Evolutionary conservation across 495 filamentous ascomycete genomes (phyloP), one percentile per base, ranked within the genome.

Genomic region (Penicillium ucsense): DNA sequence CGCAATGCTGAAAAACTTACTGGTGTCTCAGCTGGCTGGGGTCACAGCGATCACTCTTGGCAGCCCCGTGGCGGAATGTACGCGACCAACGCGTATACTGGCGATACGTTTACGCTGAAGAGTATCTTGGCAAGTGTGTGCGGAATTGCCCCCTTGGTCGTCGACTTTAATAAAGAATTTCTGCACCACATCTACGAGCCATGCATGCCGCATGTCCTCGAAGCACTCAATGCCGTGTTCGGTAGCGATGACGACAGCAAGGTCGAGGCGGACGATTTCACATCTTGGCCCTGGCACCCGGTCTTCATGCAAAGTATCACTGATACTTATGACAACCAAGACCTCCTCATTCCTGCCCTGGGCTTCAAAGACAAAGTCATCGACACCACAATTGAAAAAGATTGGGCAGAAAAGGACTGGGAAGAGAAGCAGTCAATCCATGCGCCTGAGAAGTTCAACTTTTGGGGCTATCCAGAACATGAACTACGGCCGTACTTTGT

Each of bases 401-500:
- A 62, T 12, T 54, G 57, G 5, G 20, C 20, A 20, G 20, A 20
- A 20, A 20, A 20, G 20, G 20, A 20, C 20, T 20, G 20, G 20
- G 20, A 20, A 20, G 45, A 57, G 35, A 56, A 60, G 8, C 51
- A 56, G 11, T 32, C 37, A 7, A 46, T 48, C 5, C 48, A 54
- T 1, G 44, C 47, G 6, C 49, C 50, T 0, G 54, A 67, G 5
- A 62, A 66, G 43, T 55, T 50, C 46, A 72, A 71, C 32, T 70
- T 69, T 50, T 73, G 69, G 58, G 68, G 66, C 8, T 71, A 70
- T 42, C 60, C 64, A 1, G 70, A 73, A 45, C 56, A 56, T 3
- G 59, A 63, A 27, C 46, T 72, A 5, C 53, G 61, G n/a, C 53
- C 51, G 1, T 73, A 73, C 42, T 62, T 72, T 40, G 50, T 55